Evolutionary conservation across 805 yeast genomes (phyloP).

Genomic region (Sugiyamaella smithiae): DNA sequence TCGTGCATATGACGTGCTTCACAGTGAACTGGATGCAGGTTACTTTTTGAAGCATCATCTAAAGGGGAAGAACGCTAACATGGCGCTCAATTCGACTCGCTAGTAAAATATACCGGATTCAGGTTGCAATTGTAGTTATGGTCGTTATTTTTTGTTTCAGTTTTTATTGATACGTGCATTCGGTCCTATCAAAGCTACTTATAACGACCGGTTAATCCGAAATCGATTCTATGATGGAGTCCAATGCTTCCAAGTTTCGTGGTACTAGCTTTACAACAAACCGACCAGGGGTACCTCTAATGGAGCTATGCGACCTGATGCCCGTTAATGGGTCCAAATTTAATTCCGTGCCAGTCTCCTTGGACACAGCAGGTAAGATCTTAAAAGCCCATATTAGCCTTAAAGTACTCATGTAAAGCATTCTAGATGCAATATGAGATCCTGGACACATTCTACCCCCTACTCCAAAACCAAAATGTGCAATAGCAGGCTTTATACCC

Average conservation of each 20-base stretch:
- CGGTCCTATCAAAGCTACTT: no score
- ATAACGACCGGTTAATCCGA: no score
- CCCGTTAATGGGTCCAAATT: slow-evolving; percentile 27
- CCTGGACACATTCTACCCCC: slow-evolving; percentile 71
- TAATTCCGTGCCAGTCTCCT: slow-evolving; percentile 6
- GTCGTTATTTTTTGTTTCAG: neutral
- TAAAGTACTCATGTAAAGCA: slow-evolving; percentile 52
- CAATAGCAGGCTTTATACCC: slow-evolving; percentile 13
- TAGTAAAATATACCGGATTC: no score
- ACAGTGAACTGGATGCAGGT: no score
- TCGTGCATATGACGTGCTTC: neutral
- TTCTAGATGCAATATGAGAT: slow-evolving; percentile 54
- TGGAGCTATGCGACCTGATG: slow-evolving; percentile 23
- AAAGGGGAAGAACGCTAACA: no score
- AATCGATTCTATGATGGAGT: neutral
- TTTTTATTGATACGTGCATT: neutral
- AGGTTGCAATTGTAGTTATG: neutral
- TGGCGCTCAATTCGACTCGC: no score
- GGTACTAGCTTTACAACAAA: slow-evolving; percentile 27
- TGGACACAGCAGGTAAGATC: slow-evolving; percentile 30
- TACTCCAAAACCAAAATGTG: slow-evolving; percentile 42
- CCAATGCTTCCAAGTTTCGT: slow-evolving; percentile 18
- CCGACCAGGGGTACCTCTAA: slow-evolving; percentile 27
- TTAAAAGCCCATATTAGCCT: slow-evolving; percentile 50
- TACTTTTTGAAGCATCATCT: no score